Evolutionary conservation across 1,139 yeast genomes (phyloP), one percentile per base, ranked within the genome.

Genomic region (Nakaseomyces sp.): DNA sequence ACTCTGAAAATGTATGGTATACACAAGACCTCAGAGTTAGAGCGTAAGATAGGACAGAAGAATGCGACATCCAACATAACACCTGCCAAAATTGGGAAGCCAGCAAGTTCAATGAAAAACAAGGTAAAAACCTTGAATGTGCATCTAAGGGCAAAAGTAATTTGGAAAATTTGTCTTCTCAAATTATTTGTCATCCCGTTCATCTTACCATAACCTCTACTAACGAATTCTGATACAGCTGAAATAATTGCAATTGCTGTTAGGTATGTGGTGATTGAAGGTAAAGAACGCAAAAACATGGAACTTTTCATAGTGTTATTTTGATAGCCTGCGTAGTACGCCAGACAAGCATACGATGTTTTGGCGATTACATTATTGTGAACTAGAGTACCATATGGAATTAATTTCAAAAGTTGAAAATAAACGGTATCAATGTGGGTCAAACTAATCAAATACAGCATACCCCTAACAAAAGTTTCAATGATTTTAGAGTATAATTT

Each of bases 41-140:
- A 62, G 51, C 33, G 69, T 50, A 37, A 54, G 7, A 81, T 55
- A 2, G 91, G 87, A 1, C 80, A 73, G 3, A 79, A 50, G 12
- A 61, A 49, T 10, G 89, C 81, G 47, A 83, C 68, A 54, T 85
- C 91, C 31, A 89, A 64, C 54, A 88, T 71, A 55, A 78, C 66
- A 0, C 98, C 99, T 58, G 96, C 88, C 53, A 79, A 79, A 0
- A 85, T 72, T 0, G 99, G 98, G 67, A 91, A 91, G 6, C 82
- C 69, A 19, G 85, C 72, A 42, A 89, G 72, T 60, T 91, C 99
- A 47, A 87, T 76, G 5, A 81, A 76, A 58, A 89, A 83, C 13
- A 91, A 74, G 6, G 74, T 57, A 48, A 85, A 76, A 7, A 89
- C 94, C 61, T 89, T 89, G 17, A 81, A 59, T 2, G 94, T 79